Percentiles rank a stretch among this genome's conserved stretches.
Conservation (phyloP, 2,329 filamentous ascomycete genomes). For the Pyricularia sp. region DNA sequence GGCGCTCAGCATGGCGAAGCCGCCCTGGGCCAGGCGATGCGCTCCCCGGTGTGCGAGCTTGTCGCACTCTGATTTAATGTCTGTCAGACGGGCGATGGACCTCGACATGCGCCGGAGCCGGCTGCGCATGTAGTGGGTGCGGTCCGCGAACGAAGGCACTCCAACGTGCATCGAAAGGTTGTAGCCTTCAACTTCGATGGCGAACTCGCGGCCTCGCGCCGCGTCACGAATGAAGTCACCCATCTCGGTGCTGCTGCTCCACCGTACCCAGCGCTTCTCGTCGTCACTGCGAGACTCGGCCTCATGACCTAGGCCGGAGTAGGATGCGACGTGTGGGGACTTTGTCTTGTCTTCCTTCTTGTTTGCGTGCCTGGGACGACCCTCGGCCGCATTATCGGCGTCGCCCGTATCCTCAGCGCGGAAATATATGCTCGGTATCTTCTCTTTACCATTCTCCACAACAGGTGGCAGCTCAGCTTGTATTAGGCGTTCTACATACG, state of each 20-base stretch:
- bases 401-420: conserved; percentile 54
- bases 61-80: conserved; percentile 74
- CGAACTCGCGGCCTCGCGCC: conserved; percentile 70
- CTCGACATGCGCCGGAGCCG: conserved; percentile 58
- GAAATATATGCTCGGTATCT: conserved; percentile 64
- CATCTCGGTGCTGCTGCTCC: conserved; percentile 80
- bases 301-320: conserved; percentile 58
- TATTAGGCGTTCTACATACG: conserved; percentile 78
- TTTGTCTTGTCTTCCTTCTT: conserved; percentile 16
- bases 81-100: conserved; percentile 55
- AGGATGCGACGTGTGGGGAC: conserved; percentile 45
- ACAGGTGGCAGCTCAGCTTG: conserved; percentile 73
- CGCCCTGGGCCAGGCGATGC: conserved; percentile 66
- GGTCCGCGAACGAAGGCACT: conserved; percentile 77
- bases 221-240: conserved; percentile 91
- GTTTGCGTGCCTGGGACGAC: conserved; percentile 15
- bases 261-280: conserved; percentile 62
- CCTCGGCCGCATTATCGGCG: conserved; percentile 38
- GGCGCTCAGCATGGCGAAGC: conserved; percentile 56
- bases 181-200: conserved; percentile 65
- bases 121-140: conserved; percentile 79
- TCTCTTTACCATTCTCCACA: conserved; percentile 49
- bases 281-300: conserved; percentile 22
- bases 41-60: conserved; percentile 61
- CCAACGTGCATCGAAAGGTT: conserved; percentile 55